Evolutionary conservation across 78 protist species (phyloP).

Genomic region (Dictyostelium firmibasis): DNA sequence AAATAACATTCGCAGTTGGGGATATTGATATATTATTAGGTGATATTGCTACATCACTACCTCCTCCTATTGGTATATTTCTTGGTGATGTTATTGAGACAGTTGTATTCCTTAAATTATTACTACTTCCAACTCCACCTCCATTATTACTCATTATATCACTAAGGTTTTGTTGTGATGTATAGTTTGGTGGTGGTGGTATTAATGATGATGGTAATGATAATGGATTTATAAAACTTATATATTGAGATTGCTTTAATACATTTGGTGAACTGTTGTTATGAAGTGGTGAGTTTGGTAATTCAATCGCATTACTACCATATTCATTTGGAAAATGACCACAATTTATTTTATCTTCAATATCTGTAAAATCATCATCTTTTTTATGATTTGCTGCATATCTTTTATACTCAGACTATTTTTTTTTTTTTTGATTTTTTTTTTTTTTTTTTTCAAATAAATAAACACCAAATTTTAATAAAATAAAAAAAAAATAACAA

Average conservation of each 20-base stretch:
- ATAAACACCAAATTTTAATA: too few species aligned
- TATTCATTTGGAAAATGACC: background rate
- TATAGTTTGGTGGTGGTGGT: background rate
- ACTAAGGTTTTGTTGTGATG: background rate
- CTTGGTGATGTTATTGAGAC: background rate
- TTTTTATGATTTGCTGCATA: background rate
- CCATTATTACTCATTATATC: background rate
- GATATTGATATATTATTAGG: background rate
- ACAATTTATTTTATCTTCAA: background rate
- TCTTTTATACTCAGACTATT: background rate
- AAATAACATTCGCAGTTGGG: background rate
- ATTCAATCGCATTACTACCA: background rate
- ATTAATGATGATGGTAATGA: background rate
- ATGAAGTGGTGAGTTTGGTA: background rate
- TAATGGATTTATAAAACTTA: background rate
- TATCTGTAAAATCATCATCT: background rate
- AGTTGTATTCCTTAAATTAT: background rate
- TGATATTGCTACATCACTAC: too few species aligned
- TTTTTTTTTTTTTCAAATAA: background rate
- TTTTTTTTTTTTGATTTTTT: background rate
- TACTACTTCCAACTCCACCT: background rate
- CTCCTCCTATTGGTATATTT: constrained; percentile 10
- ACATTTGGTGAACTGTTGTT: background rate
- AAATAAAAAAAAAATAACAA: background rate
- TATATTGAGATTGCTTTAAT: constrained; percentile 13